Percentiles rank a stretch among this genome's conserved stretches.
phyloP scores from a whole-genome alignment of 345 rosid species.

The Populus ilicifolia region DNA sequence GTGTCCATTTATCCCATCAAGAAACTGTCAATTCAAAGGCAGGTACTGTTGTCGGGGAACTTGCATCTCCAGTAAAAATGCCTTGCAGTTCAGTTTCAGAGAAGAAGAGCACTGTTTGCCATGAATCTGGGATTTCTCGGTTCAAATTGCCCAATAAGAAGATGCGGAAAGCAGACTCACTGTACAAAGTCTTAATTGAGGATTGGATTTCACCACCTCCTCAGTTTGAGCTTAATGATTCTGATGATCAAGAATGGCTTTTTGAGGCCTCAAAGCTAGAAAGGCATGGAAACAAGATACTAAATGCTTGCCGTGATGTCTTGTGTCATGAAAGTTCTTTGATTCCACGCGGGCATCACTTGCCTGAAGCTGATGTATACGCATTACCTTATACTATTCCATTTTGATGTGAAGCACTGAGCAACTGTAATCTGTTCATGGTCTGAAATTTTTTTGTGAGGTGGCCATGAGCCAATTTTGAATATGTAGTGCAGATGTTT shows the following conservation, averaged over 20 bases:
- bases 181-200: constrained; percentile 35
- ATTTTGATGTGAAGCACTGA: constrained; percentile 23
- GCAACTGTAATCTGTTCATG: not conserved
- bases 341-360: constrained; percentile 41
- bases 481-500: not conserved
- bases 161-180: constrained; percentile 15
- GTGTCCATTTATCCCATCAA: not conserved
- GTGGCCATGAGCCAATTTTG: not conserved
- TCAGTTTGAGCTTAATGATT: not conserved
- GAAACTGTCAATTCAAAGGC: not conserved
- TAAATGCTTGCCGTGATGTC: constrained; percentile 6
- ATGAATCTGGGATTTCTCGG: not conserved
- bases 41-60: not conserved
- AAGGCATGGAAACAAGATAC: not conserved
- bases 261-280: constrained; percentile 19
- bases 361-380: constrained; percentile 42
- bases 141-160: not conserved
- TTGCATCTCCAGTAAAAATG: not conserved
- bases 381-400: constrained; percentile 66
- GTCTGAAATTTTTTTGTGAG: no score
- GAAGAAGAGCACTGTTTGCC: not conserved
- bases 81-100: not conserved
- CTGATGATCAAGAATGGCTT: constrained; percentile 56
- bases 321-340: not conserved
- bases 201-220: constrained; percentile 42